Percentiles rank a stretch among this genome's conserved stretches.
phyloP scores from a whole-genome alignment of 202 grass and related monocot species.

The Setaria viridis region DNA sequence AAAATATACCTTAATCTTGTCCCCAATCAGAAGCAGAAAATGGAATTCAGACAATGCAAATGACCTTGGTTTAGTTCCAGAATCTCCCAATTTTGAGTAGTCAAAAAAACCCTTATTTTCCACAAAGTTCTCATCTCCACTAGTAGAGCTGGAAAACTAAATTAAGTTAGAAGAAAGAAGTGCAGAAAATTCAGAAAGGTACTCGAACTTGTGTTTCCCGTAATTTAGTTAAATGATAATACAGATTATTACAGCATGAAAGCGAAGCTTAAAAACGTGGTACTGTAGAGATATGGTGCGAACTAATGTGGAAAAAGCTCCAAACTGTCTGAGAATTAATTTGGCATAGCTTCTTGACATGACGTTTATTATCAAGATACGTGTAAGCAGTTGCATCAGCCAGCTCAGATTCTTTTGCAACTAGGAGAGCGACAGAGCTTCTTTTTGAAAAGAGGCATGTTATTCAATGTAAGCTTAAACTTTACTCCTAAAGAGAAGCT shows the following conservation, averaged over 20 bases:
- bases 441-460: not conserved
- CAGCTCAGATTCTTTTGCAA: not conserved
- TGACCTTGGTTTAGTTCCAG: conserved; percentile 73
- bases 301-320: not conserved
- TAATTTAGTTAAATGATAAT: conserved; percentile 9
- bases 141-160: conserved; percentile 69
- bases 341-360: conserved; percentile 24
- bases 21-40: conserved; percentile 84
- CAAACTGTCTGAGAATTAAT: conserved; percentile 14
- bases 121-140: conserved; percentile 96
- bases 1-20: conserved; percentile 86
- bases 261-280: conserved; percentile 6
- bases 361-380: not conserved
- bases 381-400: not conserved
- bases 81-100: conserved; percentile 89
- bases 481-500: not conserved
- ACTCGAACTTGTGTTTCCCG: conserved; percentile 2
- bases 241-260: conserved; percentile 11
- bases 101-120: conserved; percentile 97
- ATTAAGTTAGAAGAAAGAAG: conserved; percentile 28
- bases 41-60: conserved; percentile 95
- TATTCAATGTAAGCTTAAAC: conserved; percentile 12
- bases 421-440: not conserved
- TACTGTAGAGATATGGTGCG: not conserved
- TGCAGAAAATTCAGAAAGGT: conserved; percentile 35